Evolutionary conservation across 2,329 filamentous ascomycete genomes (phyloP), one percentile per base, ranked within the genome.

Genomic region (Ceratocystis alfenasii): DNA sequence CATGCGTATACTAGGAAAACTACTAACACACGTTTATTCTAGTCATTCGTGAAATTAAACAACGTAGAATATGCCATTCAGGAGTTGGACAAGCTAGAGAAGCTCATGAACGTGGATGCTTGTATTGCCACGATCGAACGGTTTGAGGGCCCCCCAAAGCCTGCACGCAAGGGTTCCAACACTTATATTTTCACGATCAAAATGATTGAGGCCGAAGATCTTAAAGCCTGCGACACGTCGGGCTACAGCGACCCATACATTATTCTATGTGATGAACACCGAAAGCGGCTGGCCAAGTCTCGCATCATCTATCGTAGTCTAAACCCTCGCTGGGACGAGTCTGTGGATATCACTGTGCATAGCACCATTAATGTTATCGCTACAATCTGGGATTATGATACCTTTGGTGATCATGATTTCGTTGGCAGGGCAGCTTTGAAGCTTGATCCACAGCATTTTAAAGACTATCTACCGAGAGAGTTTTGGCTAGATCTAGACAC

Each of bases 141-240:
- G 71, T 80, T 88, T 69, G 84, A 89, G 30, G 89, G 89, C 7
- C 87, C 89, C 0, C 80, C 83, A 64, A 85, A 85, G 72, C 80
- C 83, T 66, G 78, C 80, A 68, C 73, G 77, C 66, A 85, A 85
- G 71, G 87, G 85, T 71, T 84, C 87, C 53, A 88, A 85, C 69
- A 96, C 95, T 73, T 97, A 95, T 74, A 92, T 96, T 65, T 99
- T 99, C 76, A 97, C 94, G 0, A 92, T 99, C 76, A 99, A 99
- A 77, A 92, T 99, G 67, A 92, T 99, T 30, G 94, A 99, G 76
- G 94, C 90, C 7, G 94, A 99, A 76, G 94, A 99, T 72, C 80
- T 99, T 71, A 97, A 97, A 76, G 90, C 94, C n/a, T 97, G 94
- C 74, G 94, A 99, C 75, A 87, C 95, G 70, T 95, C 89, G 71